A percentile compares a stretch with the other conserved stretches of the same genome.
These are phyloP conservation scores for Paraleonurus japonicus DNA, from an alignment of 257 asterid genomes.

Conservation along the genomic window DNA sequence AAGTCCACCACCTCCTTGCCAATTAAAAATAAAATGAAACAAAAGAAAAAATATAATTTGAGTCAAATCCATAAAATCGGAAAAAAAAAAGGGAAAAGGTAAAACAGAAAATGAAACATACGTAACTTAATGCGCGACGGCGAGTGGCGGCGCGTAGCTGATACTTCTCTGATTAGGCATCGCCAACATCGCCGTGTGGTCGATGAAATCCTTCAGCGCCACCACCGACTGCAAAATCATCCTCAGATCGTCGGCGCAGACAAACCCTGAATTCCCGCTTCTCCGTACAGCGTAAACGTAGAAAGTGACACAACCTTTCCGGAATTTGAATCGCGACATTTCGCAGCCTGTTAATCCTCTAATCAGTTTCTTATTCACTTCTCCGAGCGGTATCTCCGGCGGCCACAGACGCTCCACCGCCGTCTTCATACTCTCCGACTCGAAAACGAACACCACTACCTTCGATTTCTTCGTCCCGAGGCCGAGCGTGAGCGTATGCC, in stretches of 20 bases:
- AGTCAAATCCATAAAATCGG: conserved; percentile 21
- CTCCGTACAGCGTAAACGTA: conserved; percentile 86
- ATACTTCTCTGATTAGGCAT: conserved; percentile 87
- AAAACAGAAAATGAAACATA: background rate
- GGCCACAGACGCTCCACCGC: conserved; percentile 75
- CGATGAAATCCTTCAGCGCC: conserved; percentile 86
- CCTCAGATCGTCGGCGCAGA: conserved; percentile 73
- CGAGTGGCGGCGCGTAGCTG: conserved; percentile 51
- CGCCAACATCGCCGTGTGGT: conserved; percentile 99
- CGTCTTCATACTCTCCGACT: conserved; percentile 60
- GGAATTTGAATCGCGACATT: conserved; percentile 84
- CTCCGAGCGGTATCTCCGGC: conserved; percentile 88
- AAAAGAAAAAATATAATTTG: conserved; percentile 18
- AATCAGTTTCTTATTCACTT: conserved; percentile 77
- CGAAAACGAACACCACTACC: conserved; percentile 78
- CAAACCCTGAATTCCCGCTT: conserved; percentile 56
- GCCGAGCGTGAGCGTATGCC: conserved; percentile 95
- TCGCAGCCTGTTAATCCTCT: conserved; percentile 67
- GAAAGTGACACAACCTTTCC: conserved; percentile 88
- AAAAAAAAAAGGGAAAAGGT: background rate
- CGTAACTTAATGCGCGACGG: conserved; percentile 60
- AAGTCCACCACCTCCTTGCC: background rate
- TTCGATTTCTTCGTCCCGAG: conserved; percentile 91
- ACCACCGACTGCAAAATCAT: conserved; percentile 65
- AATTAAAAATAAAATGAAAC: background rate